Conservation (phyloP, 129 eudicot genomes). For the Centrapalus pauciflorus region DNA sequence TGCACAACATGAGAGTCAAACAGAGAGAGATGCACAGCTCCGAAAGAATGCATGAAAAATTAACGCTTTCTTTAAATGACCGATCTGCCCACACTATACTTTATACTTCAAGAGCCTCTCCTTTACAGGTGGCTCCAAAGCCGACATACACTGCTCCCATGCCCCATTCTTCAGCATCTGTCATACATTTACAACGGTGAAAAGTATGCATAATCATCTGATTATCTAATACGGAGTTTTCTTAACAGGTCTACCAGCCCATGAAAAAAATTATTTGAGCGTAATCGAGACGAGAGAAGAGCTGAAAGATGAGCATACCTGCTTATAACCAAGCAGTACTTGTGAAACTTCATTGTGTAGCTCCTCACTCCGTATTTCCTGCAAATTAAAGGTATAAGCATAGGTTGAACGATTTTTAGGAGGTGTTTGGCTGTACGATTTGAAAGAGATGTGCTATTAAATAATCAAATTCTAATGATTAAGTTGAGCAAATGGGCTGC, state of each 20-base stretch:
- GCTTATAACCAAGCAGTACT: constrained; percentile 91
- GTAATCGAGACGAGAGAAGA: too few species aligned
- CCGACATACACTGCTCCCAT: constrained; percentile 94
- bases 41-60: constrained; percentile 15
- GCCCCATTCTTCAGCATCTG: constrained; percentile 90
- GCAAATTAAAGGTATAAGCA: constrained; percentile 10
- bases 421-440: too few species aligned
- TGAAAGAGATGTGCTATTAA: too few species aligned
- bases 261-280: too few species aligned
- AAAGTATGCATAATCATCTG: neutral
- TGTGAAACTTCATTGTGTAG: constrained; percentile 78
- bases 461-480: too few species aligned
- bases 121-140: constrained; percentile 74
- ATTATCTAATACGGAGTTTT: neutral
- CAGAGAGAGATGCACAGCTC: constrained; percentile 7
- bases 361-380: constrained; percentile 93
- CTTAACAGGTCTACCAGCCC: neutral
- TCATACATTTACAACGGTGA: neutral
- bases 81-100: constrained; percentile 34
- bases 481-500: too few species aligned
- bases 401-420: too few species aligned
- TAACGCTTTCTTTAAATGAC: neutral
- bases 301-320: constrained; percentile 38
- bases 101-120: constrained; percentile 68
- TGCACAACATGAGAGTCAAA: constrained; percentile 34